Evolutionary conservation across 2,329 filamentous ascomycete species (phyloP).

Genomic region (Tympanopsis confertula): DNA sequence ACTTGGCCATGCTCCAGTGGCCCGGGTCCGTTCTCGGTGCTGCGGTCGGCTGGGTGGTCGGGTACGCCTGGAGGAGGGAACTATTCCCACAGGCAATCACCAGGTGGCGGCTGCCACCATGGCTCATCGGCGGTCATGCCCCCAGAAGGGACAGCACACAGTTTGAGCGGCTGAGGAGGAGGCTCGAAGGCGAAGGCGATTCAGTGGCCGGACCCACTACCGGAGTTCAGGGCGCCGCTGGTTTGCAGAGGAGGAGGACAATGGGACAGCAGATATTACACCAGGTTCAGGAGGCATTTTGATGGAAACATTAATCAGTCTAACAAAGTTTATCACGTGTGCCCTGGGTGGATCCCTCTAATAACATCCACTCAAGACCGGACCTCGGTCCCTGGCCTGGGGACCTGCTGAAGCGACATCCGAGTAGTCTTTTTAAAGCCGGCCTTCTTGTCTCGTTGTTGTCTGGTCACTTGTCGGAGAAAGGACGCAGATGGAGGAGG

Average conservation of each 20-base stretch:
- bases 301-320: too few species aligned
- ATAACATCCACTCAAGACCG: too few species aligned
- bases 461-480: too few species aligned
- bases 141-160: conserved; percentile 42
- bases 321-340: too few species aligned
- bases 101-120: conserved; percentile 72
- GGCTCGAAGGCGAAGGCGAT: conserved; percentile 46
- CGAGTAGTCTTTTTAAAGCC: too few species aligned
- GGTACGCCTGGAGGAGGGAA: conserved; percentile 77
- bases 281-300: conserved; percentile 41
- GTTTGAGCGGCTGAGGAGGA: conserved; percentile 50
- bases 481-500: too few species aligned
- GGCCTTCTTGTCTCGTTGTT: too few species aligned
- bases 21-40: conserved; percentile 73
- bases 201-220: conserved; percentile 23
- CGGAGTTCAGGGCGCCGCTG: conserved; percentile 27
- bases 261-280: conserved; percentile 52
- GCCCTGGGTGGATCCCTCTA: too few species aligned
- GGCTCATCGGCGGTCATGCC: conserved; percentile 48
- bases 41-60: conserved; percentile 71
- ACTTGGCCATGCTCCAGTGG: conserved; percentile 81
- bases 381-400: too few species aligned
- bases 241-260: conserved; percentile 40
- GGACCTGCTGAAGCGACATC: too few species aligned
- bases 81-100: conserved; percentile 57